Base-by-base conservation (phyloP, 2,329 filamentous ascomycete species). In the Beauveria rudraprayagi region DNA sequence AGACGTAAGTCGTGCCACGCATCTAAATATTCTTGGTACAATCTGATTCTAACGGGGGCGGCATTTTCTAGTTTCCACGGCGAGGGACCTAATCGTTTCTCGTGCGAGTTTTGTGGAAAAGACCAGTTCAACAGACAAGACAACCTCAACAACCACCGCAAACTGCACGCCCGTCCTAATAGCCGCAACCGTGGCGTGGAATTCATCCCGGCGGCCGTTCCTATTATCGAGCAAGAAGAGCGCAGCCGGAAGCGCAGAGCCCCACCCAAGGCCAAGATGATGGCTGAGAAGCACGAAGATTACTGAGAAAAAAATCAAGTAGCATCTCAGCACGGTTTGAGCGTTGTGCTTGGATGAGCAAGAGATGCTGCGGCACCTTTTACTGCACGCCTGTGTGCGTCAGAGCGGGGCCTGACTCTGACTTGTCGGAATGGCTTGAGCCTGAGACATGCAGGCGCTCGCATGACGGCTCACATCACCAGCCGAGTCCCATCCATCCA, bases 131-230 rank as follows among this genome's bases (percentile, higher is more conserved):
- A 76, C 67, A 68, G 74, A 47, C 72, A 73, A 61, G 74, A 76
- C 63, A 76, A 76, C 65, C 72, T 76, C 40, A 75, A 76, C 67
- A 75, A 75, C 63, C 74, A 76, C 66, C 73, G 74, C 67, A 76
- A 75, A 69, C 66, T 76, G 9, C 74, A 76, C 51, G 72, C 73
- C 22, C 66, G 73, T 7, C 72, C 74, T 60, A 76, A 75, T 65
- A 72, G 66, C 67, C 70, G 72, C 53, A 76, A 75, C 58, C 71
- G 73, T 30, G 73, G 73, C 7, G 73, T 76, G 40, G 73, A 75
- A 64, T 76, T 72, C 62, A 76, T 75, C 61, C 72, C 73, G 3
- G 73, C 71, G 2, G 73, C 73, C 7, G 73, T 76, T 22, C 69
- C 73, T 24, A 68, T 76, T n/a, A 75, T 75, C 52, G 72, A 76